phyloP scores from a whole-genome alignment of 768 basidiomycete genomes.

The Phaffia tasmanica region DNA sequence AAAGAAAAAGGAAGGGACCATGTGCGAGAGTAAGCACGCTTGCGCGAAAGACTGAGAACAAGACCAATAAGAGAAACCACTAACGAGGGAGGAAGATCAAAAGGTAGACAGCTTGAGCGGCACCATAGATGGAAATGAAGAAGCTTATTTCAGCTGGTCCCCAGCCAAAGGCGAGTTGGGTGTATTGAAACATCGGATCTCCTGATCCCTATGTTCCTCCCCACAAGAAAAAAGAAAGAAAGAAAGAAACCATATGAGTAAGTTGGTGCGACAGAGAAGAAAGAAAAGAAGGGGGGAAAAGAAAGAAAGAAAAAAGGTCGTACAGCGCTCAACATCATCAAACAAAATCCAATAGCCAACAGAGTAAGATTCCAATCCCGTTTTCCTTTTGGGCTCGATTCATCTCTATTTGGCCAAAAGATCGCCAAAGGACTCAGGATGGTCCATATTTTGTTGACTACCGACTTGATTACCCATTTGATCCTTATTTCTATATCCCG shows the following conservation, averaged over 20 bases:
- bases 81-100: slow-evolving; percentile 53
- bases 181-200: slow-evolving; percentile 49
- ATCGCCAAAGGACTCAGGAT: slow-evolving; percentile 54
- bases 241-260: background rate
- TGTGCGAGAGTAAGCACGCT: no score
- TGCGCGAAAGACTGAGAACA: background rate
- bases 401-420: slow-evolving; percentile 42
- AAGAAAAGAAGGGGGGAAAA: background rate
- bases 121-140: slow-evolving; percentile 44
- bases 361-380: slow-evolving; percentile 59
- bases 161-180: slow-evolving; percentile 54
- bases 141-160: slow-evolving; percentile 4
- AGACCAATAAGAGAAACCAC: slow-evolving; percentile 25
- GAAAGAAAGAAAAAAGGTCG: slow-evolving; percentile 38
- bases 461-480: slow-evolving; percentile 31
- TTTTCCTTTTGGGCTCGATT: slow-evolving; percentile 33
- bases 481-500: slow-evolving; percentile 26
- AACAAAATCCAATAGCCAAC: slow-evolving; percentile 48
- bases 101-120: slow-evolving; percentile 49
- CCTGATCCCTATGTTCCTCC: slow-evolving; percentile 50
- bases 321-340: slow-evolving; percentile 43
- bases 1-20: no score
- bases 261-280: background rate
- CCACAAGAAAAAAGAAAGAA: slow-evolving; percentile 2
- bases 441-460: slow-evolving; percentile 39